phyloP scores from a whole-genome alignment of 1,284 basidiomycete species.

The Irpex sp. region DNA sequence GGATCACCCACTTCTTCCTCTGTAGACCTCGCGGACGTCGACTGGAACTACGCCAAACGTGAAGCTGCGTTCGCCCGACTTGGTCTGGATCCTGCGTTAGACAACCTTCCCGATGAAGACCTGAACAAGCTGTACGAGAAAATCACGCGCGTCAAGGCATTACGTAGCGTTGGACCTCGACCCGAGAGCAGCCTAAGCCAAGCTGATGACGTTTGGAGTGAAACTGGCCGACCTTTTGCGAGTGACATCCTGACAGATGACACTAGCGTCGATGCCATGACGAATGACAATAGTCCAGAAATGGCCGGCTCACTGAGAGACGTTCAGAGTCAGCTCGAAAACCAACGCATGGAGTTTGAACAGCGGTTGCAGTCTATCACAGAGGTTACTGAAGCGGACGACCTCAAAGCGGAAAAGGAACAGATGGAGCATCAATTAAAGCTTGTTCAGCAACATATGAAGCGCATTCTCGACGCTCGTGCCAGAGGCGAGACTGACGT shows the following conservation, averaged over 20 bases:
- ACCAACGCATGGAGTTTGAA: constrained; percentile 46
- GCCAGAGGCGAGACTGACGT: constrained; percentile 71
- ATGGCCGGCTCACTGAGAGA: constrained; percentile 62
- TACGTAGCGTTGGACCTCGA: constrained; percentile 69
- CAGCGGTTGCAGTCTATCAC: constrained; percentile 71
- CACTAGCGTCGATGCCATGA: constrained; percentile 71
- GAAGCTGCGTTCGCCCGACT: constrained; percentile 86
- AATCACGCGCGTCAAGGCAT: constrained; percentile 88
- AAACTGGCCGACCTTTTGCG: constrained; percentile 67
- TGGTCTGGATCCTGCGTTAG: constrained; percentile 82
- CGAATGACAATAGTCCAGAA: constrained; percentile 67
- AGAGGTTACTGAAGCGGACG: constrained; percentile 74
- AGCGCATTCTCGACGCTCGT: constrained; percentile 74
- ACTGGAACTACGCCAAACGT: constrained; percentile 91
- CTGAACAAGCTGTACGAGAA: constrained; percentile 91
- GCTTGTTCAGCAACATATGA: constrained; percentile 81
- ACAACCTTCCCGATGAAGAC: constrained; percentile 89
- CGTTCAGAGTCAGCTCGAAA: constrained; percentile 64
- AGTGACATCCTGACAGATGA: constrained; percentile 80
- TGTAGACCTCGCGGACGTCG: constrained; percentile 71
- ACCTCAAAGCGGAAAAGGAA: constrained; percentile 83
- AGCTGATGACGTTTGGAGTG: constrained; percentile 84
- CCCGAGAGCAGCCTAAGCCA: constrained; percentile 84
- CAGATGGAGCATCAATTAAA: constrained; percentile 87
- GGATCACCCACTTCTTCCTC: constrained; percentile 71